phyloP scores from a whole-genome alignment of 139 green algal genomes.

The Edaphochlamys debaryana region DNA sequence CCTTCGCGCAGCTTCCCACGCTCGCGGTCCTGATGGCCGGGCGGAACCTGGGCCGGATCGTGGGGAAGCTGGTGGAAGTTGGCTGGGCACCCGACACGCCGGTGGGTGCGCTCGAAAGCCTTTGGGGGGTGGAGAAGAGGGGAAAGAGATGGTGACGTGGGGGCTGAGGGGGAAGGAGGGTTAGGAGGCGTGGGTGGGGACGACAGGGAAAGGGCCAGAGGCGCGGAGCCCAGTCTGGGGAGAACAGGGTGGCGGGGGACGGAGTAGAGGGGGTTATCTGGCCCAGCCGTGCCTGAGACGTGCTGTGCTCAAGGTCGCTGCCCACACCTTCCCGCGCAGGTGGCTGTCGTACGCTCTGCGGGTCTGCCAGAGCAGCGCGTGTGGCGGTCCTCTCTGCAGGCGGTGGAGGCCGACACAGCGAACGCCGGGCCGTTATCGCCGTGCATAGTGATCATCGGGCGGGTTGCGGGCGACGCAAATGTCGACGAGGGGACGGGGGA shows the following conservation, averaged over 20 bases:
- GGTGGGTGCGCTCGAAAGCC: slow-evolving; percentile 33
- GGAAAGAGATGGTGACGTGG: not conserved
- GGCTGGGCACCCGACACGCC: slow-evolving; percentile 46
- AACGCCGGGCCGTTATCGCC: slow-evolving; percentile 18
- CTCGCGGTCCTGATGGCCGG: slow-evolving; percentile 83
- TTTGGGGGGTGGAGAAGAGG: not conserved
- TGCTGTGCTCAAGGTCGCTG: no score
- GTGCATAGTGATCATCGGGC: slow-evolving; percentile 26
- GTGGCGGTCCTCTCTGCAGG: slow-evolving; percentile 61
- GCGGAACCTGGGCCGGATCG: slow-evolving; percentile 48
- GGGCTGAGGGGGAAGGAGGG: no score
- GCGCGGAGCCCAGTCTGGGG: no score
- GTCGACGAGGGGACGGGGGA: no score
- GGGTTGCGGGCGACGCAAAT: no score
- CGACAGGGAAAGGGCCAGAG: no score
- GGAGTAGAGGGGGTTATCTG: no score
- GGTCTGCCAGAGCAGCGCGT: slow-evolving; percentile 58
- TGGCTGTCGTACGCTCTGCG: slow-evolving; percentile 63
- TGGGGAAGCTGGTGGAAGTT: slow-evolving; percentile 38
- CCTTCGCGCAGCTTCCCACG: slow-evolving; percentile 60
- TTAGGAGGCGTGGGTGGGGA: no score
- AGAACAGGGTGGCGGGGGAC: no score
- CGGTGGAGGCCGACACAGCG: slow-evolving; percentile 45
- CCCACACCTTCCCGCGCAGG: no score
- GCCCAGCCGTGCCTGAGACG: no score